Conservation (phyloP, 1,284 basidiomycete genomes). For the Marasmius fiardii region DNA sequence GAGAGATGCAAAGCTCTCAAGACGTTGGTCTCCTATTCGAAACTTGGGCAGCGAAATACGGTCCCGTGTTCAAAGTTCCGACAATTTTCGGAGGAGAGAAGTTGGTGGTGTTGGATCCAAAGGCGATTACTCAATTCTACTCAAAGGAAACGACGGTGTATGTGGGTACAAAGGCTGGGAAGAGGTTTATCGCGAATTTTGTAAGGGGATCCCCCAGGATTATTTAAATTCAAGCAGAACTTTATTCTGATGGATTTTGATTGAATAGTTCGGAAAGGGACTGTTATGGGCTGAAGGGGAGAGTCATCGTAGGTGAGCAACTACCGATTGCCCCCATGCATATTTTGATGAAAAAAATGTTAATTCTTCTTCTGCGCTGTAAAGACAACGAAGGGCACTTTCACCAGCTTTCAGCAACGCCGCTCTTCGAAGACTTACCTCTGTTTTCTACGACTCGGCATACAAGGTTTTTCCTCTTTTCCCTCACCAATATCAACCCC, state of each 20-base stretch:
- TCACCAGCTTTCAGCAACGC: constrained; percentile 44
- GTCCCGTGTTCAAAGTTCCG: constrained; percentile 42
- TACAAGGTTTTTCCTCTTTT: constrained; percentile 18
- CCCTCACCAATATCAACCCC: constrained; percentile 22
- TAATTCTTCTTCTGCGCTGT: background rate
- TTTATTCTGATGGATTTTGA: background rate
- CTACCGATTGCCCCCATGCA: no score
- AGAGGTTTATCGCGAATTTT: constrained; percentile 37
- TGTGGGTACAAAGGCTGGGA: constrained; percentile 32
- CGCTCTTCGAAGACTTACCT: constrained; percentile 36
- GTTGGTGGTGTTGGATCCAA: constrained; percentile 50
- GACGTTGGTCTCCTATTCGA: constrained; percentile 33
- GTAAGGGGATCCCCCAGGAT: no score
- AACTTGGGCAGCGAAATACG: constrained; percentile 43
- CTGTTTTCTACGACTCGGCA: constrained; percentile 39
- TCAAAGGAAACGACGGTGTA: constrained; percentile 48
- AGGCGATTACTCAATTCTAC: constrained; percentile 50
- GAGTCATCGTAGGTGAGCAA: constrained; percentile 21
- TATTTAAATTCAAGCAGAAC: no score
- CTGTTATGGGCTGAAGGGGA: constrained; percentile 50
- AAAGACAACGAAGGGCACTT: constrained; percentile 40
- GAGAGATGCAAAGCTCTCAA: constrained; percentile 22
- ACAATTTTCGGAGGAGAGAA: constrained; percentile 33
- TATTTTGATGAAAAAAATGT: no score
- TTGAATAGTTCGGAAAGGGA: constrained; percentile 41